Evolutionary conservation across 176 grass and related monocot genomes (phyloP), one percentile per base, ranked within the genome.

Genomic region (Juncus inflexus): DNA sequence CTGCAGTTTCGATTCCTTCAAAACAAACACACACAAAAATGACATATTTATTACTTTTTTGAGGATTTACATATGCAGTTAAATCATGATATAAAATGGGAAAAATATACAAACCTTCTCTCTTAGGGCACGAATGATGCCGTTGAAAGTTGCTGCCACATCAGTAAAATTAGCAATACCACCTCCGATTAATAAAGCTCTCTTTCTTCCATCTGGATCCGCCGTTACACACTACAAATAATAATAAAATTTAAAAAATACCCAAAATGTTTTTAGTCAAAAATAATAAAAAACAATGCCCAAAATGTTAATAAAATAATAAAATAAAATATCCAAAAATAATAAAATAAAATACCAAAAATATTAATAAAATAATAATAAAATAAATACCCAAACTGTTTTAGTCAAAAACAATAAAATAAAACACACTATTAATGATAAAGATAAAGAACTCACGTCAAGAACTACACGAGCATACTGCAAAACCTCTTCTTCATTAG

Each of bases 81-180:
- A 1, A 47, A 6, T 47, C 43, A 47, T 47, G 43, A 47, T 47
- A 47, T 47, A 47, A 47, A 55, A 58, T 11, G 37, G 47, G 43
- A 50, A 52, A 10, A 35, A 37, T 57, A 64, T 15, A 55, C 12
- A 55, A 16, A 79, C 91, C 87, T 96, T 96, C 84, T 96, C 91
- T 61, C 84, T 96, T 65, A 96, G 62, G 65, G 91, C 91, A n/a
- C 66, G 73, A 65, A 91, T 96, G 61, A 96, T 91, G 64, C 87
- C 91, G 74, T 71, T 88, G 63, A 96, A 96, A 50, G 91, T 96
- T 47, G 91, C 82, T 12, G 91, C 91, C 16, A 90, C 91, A 76
- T 96, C 87, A 5, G 91, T 96, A 79, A 96, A 96, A 80, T 96
- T 96, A 63, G 87, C 91, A 50, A 96, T 96, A 41, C 91, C 91